These are phyloP conservation scores for Oryza nivara DNA, from an alignment of 176 grass and related monocot species.

Conservation along the genomic window DNA sequence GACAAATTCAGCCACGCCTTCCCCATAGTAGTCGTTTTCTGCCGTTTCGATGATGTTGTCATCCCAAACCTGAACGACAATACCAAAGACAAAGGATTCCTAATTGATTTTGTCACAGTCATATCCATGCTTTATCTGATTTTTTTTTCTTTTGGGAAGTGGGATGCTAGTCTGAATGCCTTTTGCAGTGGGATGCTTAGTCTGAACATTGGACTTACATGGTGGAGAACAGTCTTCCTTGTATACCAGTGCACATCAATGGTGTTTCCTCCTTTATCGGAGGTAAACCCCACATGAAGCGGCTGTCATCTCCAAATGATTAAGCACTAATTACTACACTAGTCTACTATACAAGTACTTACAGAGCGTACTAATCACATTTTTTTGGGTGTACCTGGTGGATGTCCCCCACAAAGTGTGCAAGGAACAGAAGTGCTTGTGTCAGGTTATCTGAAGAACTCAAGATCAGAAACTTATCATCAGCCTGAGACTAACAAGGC, in stretches of 20 bases:
- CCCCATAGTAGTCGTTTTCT: slow-evolving; percentile 26
- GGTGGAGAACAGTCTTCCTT: slow-evolving; percentile 69
- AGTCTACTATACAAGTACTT: no score
- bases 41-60: slow-evolving; percentile 42
- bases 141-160: no score
- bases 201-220: slow-evolving; percentile 34
- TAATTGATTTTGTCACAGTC: not conserved
- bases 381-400: slow-evolving; percentile 58
- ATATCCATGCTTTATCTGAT: not conserved
- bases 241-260: slow-evolving; percentile 67
- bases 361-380: not conserved
- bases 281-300: slow-evolving; percentile 70
- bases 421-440: slow-evolving; percentile 68
- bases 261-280: slow-evolving; percentile 68
- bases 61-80: slow-evolving; percentile 50
- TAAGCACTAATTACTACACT: no score
- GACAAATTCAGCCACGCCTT: slow-evolving; percentile 7
- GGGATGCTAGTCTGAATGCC: not conserved
- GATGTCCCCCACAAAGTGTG: slow-evolving; percentile 71
- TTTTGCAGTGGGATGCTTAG: not conserved
- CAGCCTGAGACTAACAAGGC: not conserved
- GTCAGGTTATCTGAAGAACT: slow-evolving; percentile 61
- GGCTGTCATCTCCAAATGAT: slow-evolving; percentile 30
- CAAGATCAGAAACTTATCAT: not conserved
- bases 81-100: not conserved